Base-by-base conservation (phyloP, 371 early-diverging fungal species). In the Enterospora canceri region DNA sequence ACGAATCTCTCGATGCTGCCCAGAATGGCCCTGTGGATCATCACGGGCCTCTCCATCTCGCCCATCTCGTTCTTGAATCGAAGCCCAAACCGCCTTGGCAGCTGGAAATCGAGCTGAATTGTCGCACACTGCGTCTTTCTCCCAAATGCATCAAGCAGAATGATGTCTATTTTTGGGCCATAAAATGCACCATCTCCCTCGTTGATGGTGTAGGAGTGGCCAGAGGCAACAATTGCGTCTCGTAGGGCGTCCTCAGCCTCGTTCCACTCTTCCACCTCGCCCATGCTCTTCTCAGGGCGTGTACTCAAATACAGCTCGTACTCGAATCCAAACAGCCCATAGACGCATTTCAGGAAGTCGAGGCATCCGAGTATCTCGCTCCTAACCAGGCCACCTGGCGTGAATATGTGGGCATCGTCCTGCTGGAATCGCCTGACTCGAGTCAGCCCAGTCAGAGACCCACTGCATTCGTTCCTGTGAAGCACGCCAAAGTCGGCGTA, bases 171-270 rank as follows among this genome's bases (percentile, higher is more conserved):
- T 86, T 97, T 97, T 73, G 98, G 98, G 2, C 97, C 98, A 80
- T 97, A 97, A 85, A 97, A 97, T 26, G 98, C 98, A 46, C 97
- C 98, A 84, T 97, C 98, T 72, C 94, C 94, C 23, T 87, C 88
- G 80, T 96, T 92, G 33, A 95, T 64, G 66, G 83, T 84, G 92
- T 92, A 97, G 5, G 82, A 73, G 48, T 85, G 74, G 29, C 88
- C 88, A 54, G 85, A 86, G n/a, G 50, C 84, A 83, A 73, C 87
- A 81, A 75, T 92, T 0, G 92, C 90, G 21, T 85, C 78, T 26
- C 82, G 85, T 24, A 97, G 81, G 55, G 78, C 67, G 48, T 80
- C 82, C 78, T 94, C 98, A 24, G 97, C 98, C 29, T 75, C 79
- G 70, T 91, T 83, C 98, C 98, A 97, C 54, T 88, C 89, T 8